phyloP scores from a whole-genome alignment of 176 grass and related monocot genomes.

The Hyparrhenia diplandra region DNA sequence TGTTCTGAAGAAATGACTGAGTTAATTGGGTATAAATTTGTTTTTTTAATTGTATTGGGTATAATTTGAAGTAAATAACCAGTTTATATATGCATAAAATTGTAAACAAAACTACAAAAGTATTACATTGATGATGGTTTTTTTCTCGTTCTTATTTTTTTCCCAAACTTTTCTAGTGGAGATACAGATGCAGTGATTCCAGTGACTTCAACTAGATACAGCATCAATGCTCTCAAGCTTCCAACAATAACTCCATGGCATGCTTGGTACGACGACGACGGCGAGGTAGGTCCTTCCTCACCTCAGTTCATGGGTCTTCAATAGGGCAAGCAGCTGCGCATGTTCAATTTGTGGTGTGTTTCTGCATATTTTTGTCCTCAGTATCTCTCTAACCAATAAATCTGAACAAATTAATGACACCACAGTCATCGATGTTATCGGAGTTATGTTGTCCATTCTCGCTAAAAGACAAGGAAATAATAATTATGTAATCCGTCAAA shows the following conservation, averaged over 20 bases:
- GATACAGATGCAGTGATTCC: slow-evolving; percentile 93
- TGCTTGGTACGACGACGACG: slow-evolving; percentile 88
- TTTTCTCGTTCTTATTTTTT: background rate
- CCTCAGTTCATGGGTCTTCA: slow-evolving; percentile 2
- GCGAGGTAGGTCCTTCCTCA: slow-evolving; percentile 55
- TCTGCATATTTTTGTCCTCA: slow-evolving; percentile 3
- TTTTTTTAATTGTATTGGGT: too few relatives aligned
- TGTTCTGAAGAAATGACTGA: too few relatives aligned
- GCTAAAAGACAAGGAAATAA: background rate
- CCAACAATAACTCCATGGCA: slow-evolving; percentile 73
- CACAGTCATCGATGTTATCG: background rate
- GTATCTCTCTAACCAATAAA: background rate
- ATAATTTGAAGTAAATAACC: background rate
- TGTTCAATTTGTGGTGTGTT: background rate
- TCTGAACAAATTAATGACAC: background rate
- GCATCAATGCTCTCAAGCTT: slow-evolving; percentile 81
- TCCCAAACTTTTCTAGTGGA: slow-evolving; percentile 53
- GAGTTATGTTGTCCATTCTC: slow-evolving; percentile 1
- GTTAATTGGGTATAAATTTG: too few relatives aligned
- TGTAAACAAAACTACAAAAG: background rate
- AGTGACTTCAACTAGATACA: slow-evolving; percentile 88
- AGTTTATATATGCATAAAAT: slow-evolving; percentile 11
- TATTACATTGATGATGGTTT: background rate
- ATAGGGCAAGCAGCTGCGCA: background rate
- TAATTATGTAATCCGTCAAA: background rate